These are phyloP conservation scores for Sarcomyxa edulis DNA, from an alignment of 768 basidiomycete species.

Conservation along the genomic window DNA sequence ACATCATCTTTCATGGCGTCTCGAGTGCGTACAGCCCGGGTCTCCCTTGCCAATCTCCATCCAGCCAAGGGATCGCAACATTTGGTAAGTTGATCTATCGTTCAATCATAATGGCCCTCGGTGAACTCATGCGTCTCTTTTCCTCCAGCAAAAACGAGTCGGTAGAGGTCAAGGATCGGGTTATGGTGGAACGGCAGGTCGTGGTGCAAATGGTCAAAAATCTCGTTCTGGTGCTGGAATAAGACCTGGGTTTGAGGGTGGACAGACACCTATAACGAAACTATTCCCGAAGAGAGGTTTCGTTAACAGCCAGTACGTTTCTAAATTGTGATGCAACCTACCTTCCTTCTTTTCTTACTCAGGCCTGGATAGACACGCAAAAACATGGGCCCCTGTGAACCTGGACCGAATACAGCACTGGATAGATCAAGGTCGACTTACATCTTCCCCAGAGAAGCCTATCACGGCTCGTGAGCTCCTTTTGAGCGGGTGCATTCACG, in stretches of 20 bases:
- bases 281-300: slow-evolving; percentile 94
- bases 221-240: slow-evolving; percentile 87
- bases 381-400: slow-evolving; percentile 78
- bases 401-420: slow-evolving; percentile 86
- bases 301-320: slow-evolving; percentile 79
- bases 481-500: slow-evolving; percentile 84
- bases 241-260: slow-evolving; percentile 87
- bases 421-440: slow-evolving; percentile 81
- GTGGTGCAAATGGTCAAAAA: slow-evolving; percentile 95
- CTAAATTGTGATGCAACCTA: neutral
- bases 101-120: neutral
- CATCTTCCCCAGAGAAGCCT: slow-evolving; percentile 70
- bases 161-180: slow-evolving; percentile 92
- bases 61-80: slow-evolving; percentile 70
- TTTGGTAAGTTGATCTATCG: slow-evolving; percentile 33
- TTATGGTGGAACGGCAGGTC: slow-evolving; percentile 86
- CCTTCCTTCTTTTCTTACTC: slow-evolving; percentile 2
- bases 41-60: slow-evolving; percentile 66
- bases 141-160: slow-evolving; percentile 80
- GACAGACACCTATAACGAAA: slow-evolving; percentile 90
- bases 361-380: slow-evolving; percentile 49
- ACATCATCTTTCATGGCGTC: too few species aligned
- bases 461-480: slow-evolving; percentile 86
- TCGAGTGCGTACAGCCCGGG: slow-evolving; percentile 29
- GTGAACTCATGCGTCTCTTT: slow-evolving; percentile 9